Base-by-base conservation (phyloP, 2,329 filamentous ascomycete species). In the Cladorrhinum sp. region DNA sequence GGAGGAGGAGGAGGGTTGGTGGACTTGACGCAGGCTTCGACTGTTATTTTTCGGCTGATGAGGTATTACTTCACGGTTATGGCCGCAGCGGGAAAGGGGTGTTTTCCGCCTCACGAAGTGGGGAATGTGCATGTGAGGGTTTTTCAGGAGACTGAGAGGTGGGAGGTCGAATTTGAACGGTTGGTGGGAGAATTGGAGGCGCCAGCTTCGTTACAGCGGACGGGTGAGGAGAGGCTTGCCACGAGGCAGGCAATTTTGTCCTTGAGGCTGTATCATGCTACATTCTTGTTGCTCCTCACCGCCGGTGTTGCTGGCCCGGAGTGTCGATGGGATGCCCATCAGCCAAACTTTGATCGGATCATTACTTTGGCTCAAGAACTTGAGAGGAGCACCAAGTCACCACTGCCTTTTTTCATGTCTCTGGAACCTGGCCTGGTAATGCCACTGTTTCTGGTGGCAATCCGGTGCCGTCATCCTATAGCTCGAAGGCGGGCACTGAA, bases 341-440 rank as follows among this genome's bases (percentile, higher is more conserved):
- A 74, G 0, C 68, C 67, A 1, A 63, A 69, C 36, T 75, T 71
- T 51, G 72, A 73, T 58, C 68, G 69, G 24, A 66, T 71, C 33
- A 52, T 66, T 53, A 6, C 60, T 36, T 49, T 71, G 18, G 33
- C 67, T 46, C 18, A 62, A 21, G 23, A 63, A 8, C 14, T 67
- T 57, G 12, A 59, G 6, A 24, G 51, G 28, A 49, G 39, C 20
- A 62, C 53, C 3, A 36, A 55, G 20, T 49, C 53, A 9, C 46
- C 60, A 12, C 7, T 60, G 16, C 61, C 60, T 1, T 62, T 62
- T 8, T 61, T 67, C 36, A 57, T 75, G 0, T 72, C 72, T 1
- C 63, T 75, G 1, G 73, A 75, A 53, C 71, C 72, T 8, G 73
- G 73, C 0, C 48, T 75, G 12, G 69, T 73, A 2, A 66, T 74